Base-by-base conservation (phyloP, 2,329 filamentous ascomycete species). In the Penicillium sclerotiorum region DNA sequence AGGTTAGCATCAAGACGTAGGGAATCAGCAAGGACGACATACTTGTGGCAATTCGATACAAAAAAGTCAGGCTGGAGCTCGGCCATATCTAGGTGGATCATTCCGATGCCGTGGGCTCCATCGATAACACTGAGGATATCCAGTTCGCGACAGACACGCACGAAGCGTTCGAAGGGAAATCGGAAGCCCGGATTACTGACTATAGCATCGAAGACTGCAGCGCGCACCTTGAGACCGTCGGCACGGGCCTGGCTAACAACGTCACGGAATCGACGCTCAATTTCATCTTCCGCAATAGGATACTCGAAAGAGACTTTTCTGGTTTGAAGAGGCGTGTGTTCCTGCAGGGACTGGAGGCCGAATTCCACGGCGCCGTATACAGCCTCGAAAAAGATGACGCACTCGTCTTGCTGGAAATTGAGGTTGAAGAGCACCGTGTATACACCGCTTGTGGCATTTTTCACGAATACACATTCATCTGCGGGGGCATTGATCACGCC, bases 341-440 rank as follows among this genome's bases (percentile, higher is more conserved):
- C 91, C n/a, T 80, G 77, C 28, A 94, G 72, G 49, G 84, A 93
- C 35, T 85, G 77, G 15, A 94, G 76, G 0, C 85, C 85, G 64
- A 89, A 90, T 48, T 85, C 87, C 65, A 90, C 91, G 1, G 84
- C 85, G 48, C 85, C 85, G 67, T 96, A 96, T 45, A 91, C 81
- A 33, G 88, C 90, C 30, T 80, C 81, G 65, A 96, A 95, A 69
- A 85, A 87, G 37, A 95, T 62, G 55, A 95, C 55, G 5, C 87
- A 84, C 65, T 96, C 92, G 53, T 87, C 86, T 0, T 76, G 67
- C 30, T 82, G 68, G 79, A 86, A 95, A 1, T 67, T 64, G 2
- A 96, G 70, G 65, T 88, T 92, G 35, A 87, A 83, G n/a, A 96
- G 79, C 5, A 95, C 82, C 0, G 85, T 89, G 72, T 94, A 93